Evolutionary conservation across 805 yeast genomes (phyloP).

Genomic region (Starmerella asiatica): DNA sequence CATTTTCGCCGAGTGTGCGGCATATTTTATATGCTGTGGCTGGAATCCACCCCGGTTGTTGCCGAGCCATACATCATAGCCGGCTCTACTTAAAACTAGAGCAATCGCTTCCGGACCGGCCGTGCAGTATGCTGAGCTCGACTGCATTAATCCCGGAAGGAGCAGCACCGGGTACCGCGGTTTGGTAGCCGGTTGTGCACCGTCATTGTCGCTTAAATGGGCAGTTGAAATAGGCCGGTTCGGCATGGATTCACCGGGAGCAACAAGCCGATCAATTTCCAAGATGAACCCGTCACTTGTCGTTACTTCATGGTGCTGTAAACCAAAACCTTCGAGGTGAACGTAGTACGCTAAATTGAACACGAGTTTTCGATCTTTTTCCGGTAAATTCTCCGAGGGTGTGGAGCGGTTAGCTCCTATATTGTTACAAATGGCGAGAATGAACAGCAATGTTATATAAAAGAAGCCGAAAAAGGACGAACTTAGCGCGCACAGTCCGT

Average conservation of each 20-base stretch:
- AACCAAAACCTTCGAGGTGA: conserved; percentile 42
- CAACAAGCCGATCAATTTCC: conserved; percentile 46
- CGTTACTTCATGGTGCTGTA: conserved; percentile 44
- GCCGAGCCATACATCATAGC: conserved; percentile 92
- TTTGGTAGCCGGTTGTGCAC: conserved; percentile 12
- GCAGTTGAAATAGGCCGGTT: background rate
- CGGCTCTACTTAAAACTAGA: conserved; percentile 49
- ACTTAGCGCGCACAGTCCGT: conserved; percentile 8
- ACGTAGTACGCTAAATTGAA: conserved; percentile 60
- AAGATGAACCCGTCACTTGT: conserved; percentile 74
- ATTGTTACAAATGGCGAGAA: conserved; percentile 18
- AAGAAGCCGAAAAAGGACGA: conserved; percentile 20
- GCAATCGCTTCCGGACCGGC: conserved; percentile 74
- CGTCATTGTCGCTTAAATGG: background rate
- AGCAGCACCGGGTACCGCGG: conserved; percentile 53
- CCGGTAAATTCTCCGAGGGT: conserved; percentile 19
- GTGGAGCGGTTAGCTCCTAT: conserved; percentile 7
- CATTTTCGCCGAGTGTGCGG: conserved; percentile 37
- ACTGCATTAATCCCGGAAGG: conserved; percentile 78
- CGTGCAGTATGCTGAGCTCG: conserved; percentile 73
- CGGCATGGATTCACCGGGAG: conserved; percentile 5
- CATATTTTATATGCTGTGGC: conserved; percentile 46
- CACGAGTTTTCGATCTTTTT: conserved; percentile 30
- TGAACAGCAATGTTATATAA: conserved; percentile 20
- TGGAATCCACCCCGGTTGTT: conserved; percentile 78